Conservation (phyloP, 2,329 filamentous ascomycete species). For the Pseudogymnoascus sp. region DNA sequence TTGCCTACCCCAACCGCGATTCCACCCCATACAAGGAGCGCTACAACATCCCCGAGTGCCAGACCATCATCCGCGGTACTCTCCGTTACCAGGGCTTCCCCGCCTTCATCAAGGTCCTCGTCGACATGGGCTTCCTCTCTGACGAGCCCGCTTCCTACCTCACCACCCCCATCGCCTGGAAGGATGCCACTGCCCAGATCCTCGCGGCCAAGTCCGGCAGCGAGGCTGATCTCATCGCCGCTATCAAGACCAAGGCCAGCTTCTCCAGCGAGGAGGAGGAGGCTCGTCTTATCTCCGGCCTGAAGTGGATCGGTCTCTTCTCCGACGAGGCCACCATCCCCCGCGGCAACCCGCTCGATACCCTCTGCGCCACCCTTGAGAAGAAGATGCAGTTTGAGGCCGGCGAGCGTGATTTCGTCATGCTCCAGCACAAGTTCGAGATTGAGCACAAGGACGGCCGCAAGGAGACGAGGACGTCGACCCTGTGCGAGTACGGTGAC, state of each 20-base stretch:
- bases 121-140: constrained; percentile 82
- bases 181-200: constrained; percentile 74
- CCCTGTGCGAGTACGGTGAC: constrained; percentile 75
- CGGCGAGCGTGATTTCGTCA: constrained; percentile 77
- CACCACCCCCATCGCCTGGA: constrained; percentile 68
- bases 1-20: constrained; percentile 91
- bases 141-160: constrained; percentile 62
- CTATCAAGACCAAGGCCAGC: constrained; percentile 68
- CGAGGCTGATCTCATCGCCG: constrained; percentile 64
- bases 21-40: constrained; percentile 80
- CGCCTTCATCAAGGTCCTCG: constrained; percentile 78
- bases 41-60: constrained; percentile 82
- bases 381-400: constrained; percentile 84
- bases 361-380: constrained; percentile 83
- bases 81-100: constrained; percentile 87
- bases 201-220: constrained; percentile 60
- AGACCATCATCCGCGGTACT: constrained; percentile 80
- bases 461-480: constrained; percentile 72
- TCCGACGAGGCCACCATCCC: constrained; percentile 63
- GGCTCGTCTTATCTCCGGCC: constrained; percentile 61
- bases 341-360: constrained; percentile 76
- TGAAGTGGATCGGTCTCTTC: constrained; percentile 66
- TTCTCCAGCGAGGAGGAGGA: constrained; percentile 66
- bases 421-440: constrained; percentile 76
- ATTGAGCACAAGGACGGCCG: constrained; percentile 76